A percentile compares a stretch with the other conserved stretches of the same genome.
These are phyloP conservation scores for Forsythia viridissima DNA, from an alignment of 257 asterid genomes.

Conservation along the genomic window DNA sequence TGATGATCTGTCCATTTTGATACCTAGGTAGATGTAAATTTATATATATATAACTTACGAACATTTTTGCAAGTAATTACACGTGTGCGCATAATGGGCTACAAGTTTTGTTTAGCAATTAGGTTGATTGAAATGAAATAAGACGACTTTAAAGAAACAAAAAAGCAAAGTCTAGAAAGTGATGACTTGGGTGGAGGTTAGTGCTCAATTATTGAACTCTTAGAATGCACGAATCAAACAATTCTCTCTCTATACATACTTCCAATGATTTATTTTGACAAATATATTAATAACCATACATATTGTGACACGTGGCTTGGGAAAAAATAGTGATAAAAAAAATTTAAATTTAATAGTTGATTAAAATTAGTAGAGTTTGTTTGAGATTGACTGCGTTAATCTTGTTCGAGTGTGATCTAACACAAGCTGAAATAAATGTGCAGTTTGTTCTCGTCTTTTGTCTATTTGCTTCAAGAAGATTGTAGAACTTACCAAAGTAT, in stretches of 20 bases:
- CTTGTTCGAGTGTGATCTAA: no score
- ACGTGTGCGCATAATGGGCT: constrained; percentile 32
- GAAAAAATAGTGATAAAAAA: not conserved
- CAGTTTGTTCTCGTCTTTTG: no score
- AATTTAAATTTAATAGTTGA: not conserved
- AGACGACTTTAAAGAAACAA: constrained; percentile 18
- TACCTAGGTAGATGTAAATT: not conserved
- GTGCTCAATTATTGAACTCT: constrained; percentile 58
- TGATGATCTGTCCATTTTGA: not conserved
- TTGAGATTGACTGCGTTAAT: not conserved
- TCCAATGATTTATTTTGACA: constrained; percentile 25
- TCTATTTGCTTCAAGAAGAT: no score
- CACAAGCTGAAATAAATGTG: no score
- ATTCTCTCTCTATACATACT: constrained; percentile 2
- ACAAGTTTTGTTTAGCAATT: constrained; percentile 23
- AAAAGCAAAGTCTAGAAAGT: constrained; percentile 22
- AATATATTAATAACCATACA: constrained; percentile 18
- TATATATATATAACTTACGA: not conserved
- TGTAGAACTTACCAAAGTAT: no score
- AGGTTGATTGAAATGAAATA: constrained; percentile 14
- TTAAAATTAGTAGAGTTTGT: not conserved
- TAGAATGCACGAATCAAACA: constrained; percentile 31
- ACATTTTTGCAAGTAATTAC: constrained; percentile 17
- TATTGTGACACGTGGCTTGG: constrained; percentile 8
- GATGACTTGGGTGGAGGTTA: constrained; percentile 33